A percentile compares a stretch with the other conserved stretches of the same genome.
Conservation (phyloP, 2,329 filamentous ascomycete species). For the Trichoderma atroviride region DNA sequence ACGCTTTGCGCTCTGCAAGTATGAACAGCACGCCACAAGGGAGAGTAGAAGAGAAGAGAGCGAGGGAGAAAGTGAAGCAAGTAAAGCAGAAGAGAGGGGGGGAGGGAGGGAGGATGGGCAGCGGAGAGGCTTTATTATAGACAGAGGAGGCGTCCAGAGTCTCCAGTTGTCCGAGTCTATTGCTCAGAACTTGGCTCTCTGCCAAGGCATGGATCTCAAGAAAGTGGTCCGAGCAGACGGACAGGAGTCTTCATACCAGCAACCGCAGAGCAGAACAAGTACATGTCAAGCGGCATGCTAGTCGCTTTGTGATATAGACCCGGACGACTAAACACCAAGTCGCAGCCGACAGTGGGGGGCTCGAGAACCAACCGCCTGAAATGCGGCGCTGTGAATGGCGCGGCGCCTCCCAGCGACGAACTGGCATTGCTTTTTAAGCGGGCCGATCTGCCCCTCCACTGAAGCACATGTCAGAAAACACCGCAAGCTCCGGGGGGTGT, state of each 20-base stretch:
- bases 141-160: slow-evolving; percentile 18
- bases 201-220: slow-evolving; percentile 27
- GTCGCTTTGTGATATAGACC: slow-evolving; percentile 12
- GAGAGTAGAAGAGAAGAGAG: slow-evolving; percentile 30
- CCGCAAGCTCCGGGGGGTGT: slow-evolving; percentile 29
- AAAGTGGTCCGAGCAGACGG: slow-evolving; percentile 25
- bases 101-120: slow-evolving; percentile 28
- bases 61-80: slow-evolving; percentile 31
- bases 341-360: slow-evolving; percentile 31
- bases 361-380: slow-evolving; percentile 20
- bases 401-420: slow-evolving; percentile 19
- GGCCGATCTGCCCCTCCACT: slow-evolving; percentile 33
- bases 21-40: slow-evolving; percentile 17
- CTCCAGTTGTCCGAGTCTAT: slow-evolving; percentile 11
- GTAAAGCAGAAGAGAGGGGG: slow-evolving; percentile 15
- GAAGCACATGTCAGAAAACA: slow-evolving; percentile 36
- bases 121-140: slow-evolving; percentile 27
- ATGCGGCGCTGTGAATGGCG: slow-evolving; percentile 24
- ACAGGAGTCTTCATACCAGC: background rate
- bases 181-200: slow-evolving; percentile 17
- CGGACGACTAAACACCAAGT: slow-evolving; percentile 20
- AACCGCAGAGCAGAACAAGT: slow-evolving; percentile 1
- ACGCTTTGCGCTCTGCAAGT: slow-evolving; percentile 18
- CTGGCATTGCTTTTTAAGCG: slow-evolving; percentile 19
- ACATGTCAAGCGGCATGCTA: slow-evolving; percentile 27